Evolutionary conservation across 805 yeast species (phyloP), one percentile per base, ranked within the genome.

Genomic region (Scheffersomyces stipitis): DNA sequence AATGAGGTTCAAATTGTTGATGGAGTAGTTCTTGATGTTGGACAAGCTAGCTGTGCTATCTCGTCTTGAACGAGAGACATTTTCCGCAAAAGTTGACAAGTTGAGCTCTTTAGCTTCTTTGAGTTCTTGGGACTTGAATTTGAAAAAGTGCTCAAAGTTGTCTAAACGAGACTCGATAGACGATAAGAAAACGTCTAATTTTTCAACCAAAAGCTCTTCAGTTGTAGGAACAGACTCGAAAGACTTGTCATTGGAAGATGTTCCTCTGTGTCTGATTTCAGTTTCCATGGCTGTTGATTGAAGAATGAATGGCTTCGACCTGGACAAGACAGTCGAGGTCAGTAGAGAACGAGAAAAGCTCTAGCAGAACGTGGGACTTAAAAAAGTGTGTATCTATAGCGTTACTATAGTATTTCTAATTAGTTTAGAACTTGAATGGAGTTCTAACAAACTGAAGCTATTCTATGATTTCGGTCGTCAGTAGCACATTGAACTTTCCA

Each of bases 111-210:
- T 41, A 12, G 23, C 29, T 22, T 30, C 16, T 3, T 13, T 13
- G 18, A 30, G 18, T 24, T 39, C 49, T 8, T 55, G 53, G 13
- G 51, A 48, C 13, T 46, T 49, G 17, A 60, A 38, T 40, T 65
- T 60, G 46, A 68, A 68, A 40, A 58, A 69, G 41, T 57, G 60
- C 32, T 69, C 74, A 40, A 69, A 69, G 32, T 56, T 60, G 31
- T 62, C 68, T 23, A 69, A 44, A 15, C 71, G 44, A 9, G 66
- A 56, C 41, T 69, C 74, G n/a, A 69, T 61, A 6, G 70, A 63
- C n/a, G 69, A 58, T 15, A 69, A 50, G 36, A 69, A 69, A n/a
- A 46, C 45, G 36, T 69, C 74, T 24, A 69, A 45, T 34, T 62
- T 64, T 37, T 68, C 73, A 5, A 68, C 63, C 39, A 69, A 52